phyloP scores from a whole-genome alignment of 176 grass and related monocot genomes.

The Echinochloa phyllopogon region DNA sequence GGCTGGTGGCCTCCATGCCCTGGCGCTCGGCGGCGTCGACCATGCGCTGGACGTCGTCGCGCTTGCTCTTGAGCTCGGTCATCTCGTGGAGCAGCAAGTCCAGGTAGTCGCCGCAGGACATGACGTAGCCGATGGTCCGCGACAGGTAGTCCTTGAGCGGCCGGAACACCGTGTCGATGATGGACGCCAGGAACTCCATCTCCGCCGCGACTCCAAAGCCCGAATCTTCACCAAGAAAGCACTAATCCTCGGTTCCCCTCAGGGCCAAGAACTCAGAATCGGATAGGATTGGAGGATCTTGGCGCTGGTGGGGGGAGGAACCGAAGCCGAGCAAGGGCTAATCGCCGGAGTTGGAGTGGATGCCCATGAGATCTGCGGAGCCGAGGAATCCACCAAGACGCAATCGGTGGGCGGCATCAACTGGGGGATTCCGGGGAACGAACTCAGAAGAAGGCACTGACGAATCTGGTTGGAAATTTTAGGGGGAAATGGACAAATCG shows the following conservation, averaged over 20 bases:
- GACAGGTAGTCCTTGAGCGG: constrained; percentile 83
- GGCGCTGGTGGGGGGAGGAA: not conserved
- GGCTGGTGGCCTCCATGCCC: constrained; percentile 81
- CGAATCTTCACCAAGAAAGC: not conserved
- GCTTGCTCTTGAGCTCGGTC: constrained; percentile 86
- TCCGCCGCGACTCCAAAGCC: not conserved
- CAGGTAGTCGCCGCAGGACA: constrained; percentile 74
- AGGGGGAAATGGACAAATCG: constrained; percentile 13
- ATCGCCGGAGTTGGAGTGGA: not conserved
- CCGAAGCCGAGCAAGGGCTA: not conserved
- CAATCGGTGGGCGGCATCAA: constrained; percentile 18
- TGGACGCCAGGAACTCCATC: constrained; percentile 83
- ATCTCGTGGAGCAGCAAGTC: constrained; percentile 56
- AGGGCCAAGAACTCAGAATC: constrained; percentile 20
- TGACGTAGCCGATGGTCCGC: constrained; percentile 70
- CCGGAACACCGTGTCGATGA: constrained; percentile 74
- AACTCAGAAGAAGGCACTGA: not conserved
- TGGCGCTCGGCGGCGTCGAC: constrained; percentile 78
- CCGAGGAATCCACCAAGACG: constrained; percentile 18
- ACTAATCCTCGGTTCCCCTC: not conserved
- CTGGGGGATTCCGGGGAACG: not conserved
- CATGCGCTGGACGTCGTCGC: constrained; percentile 81
- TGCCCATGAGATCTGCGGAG: not conserved
- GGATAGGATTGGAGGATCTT: not conserved
- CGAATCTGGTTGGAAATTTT: constrained; percentile 6